Evolutionary conservation across 306 rosid genomes (phyloP), one percentile per base, ranked within the genome.

Genomic region (Cotoneaster glaucophyllus): DNA sequence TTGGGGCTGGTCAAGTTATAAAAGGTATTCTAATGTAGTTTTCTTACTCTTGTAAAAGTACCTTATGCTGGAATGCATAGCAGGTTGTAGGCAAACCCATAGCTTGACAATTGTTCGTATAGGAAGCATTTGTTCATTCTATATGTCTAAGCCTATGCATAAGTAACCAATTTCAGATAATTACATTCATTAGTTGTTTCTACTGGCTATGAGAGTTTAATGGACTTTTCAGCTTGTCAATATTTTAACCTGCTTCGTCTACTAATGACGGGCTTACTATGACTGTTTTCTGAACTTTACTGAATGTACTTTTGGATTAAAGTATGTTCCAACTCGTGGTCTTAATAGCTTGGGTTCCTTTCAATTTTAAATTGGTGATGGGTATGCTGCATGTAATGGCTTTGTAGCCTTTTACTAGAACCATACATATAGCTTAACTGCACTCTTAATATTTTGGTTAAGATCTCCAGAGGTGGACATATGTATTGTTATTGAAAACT

Each of bases 1-100:
- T 96, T 74, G 99, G 99, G 52, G 39, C 70, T 61, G 99, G 99
- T 79, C 98, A 96, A 84, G 99, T 96, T 69, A 96, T 96, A 83
- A 92, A 92, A 89, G 99, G 99, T 67, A 18, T 73, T 59, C 57
- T 71, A 70, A 24, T 26, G n/a, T 24, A 32, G 7, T 70, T 64
- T 48, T 75, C 14, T 4, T 77, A 12, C 39, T 41, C 48, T 13
- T 56, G 26, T 68, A 26, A 14, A 21, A 26, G 26, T 44, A 64
- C 28, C 56, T 57, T 65, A 39, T 39, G 61, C 13, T 58, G 58
- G 73, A 64, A 52, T 58, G 28, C 41, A 25, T 19, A 15, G 26
- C 8, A 73, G 19, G 37, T 8, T 57, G 57, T 4, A 41, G n/a
- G 14, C n/a, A n/a, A n/a, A 54, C 17, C 45, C 32, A 8, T 34